Percentiles rank a stretch among this genome's conserved stretches.
Conservation (phyloP, 2,329 filamentous ascomycete genomes). For the Microdochium bolleyi region DNA sequence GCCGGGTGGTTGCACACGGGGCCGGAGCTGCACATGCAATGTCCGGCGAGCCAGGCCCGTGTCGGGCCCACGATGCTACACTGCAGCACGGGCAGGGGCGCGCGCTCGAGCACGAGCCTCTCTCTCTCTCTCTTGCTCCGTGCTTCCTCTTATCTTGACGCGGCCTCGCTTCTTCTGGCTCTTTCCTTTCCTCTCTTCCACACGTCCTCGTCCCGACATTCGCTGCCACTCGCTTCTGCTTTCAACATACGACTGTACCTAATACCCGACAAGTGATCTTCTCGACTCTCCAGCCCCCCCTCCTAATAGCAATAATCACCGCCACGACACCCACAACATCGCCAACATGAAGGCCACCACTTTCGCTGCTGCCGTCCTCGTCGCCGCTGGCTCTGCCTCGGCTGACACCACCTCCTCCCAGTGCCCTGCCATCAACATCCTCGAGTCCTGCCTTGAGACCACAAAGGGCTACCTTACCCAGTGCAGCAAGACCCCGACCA, state of each 20-base stretch:
- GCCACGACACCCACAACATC: slow-evolving; percentile 10
- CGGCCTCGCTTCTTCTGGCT: background rate
- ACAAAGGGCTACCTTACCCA: slow-evolving; percentile 23
- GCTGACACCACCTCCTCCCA: slow-evolving; percentile 3
- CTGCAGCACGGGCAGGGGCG: background rate
- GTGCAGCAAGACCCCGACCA: too few relatives aligned
- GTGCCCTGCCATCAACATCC: slow-evolving; percentile 26
- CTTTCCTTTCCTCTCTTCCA: background rate
- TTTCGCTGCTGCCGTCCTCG: slow-evolving; percentile 15
- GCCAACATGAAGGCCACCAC: slow-evolving; percentile 11
- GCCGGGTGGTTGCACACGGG: background rate
- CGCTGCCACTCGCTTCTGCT: background rate
- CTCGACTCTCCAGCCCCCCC: too few relatives aligned
- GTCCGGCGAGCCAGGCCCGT: background rate
- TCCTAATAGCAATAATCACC: slow-evolving; percentile 2
- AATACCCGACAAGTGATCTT: background rate
- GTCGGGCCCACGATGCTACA: background rate
- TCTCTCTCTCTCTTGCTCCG: too few relatives aligned
- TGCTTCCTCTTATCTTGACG: background rate
- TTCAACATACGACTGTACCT: background rate
- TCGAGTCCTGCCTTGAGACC: slow-evolving; percentile 26
- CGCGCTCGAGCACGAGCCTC: background rate
- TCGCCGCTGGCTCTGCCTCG: slow-evolving; percentile 9
- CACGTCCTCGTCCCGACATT: background rate
- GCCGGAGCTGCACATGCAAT: background rate